A percentile compares a stretch with the other conserved stretches of the same genome.
phyloP scores from a whole-genome alignment of 2,329 filamentous ascomycete species.

The Verticillium nonalfalfae region DNA sequence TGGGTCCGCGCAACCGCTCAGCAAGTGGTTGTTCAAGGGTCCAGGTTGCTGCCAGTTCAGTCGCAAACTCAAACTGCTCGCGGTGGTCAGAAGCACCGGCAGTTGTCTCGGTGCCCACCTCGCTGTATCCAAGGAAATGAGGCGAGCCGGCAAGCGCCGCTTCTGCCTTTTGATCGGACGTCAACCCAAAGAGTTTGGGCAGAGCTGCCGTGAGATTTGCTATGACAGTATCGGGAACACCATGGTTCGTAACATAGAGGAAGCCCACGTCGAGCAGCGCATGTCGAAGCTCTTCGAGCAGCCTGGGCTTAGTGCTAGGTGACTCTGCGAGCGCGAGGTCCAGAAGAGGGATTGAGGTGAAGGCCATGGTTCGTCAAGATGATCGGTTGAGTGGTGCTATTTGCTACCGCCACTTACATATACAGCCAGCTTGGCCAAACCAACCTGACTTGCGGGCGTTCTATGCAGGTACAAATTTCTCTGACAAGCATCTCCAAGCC shows the following conservation, averaged over 20 bases:
- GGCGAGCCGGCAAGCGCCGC: constrained; percentile 45
- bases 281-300: constrained; percentile 35
- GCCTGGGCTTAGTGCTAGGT: constrained; percentile 20
- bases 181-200: constrained; percentile 36
- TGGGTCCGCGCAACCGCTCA: constrained; percentile 39
- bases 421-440: too few relatives aligned
- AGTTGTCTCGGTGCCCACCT: constrained; percentile 48
- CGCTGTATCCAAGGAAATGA: constrained; percentile 55
- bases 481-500: too few relatives aligned
- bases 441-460: too few relatives aligned
- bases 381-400: too few relatives aligned
- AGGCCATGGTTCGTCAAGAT: constrained; percentile 8
- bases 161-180: constrained; percentile 25
- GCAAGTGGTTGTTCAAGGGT: constrained; percentile 24
- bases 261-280: constrained; percentile 46
- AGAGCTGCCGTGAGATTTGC: constrained; percentile 30
- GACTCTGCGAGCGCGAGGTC: constrained; percentile 37
- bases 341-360: constrained; percentile 38
- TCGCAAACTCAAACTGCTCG: constrained; percentile 56
- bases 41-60: constrained; percentile 37
- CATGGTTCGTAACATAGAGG: constrained; percentile 45
- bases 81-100: constrained; percentile 42
- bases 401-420: too few relatives aligned
- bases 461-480: too few relatives aligned
- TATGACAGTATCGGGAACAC: constrained; percentile 28